Base-by-base conservation (phyloP, 306 rosid species). In the Fagus sylvatica region DNA sequence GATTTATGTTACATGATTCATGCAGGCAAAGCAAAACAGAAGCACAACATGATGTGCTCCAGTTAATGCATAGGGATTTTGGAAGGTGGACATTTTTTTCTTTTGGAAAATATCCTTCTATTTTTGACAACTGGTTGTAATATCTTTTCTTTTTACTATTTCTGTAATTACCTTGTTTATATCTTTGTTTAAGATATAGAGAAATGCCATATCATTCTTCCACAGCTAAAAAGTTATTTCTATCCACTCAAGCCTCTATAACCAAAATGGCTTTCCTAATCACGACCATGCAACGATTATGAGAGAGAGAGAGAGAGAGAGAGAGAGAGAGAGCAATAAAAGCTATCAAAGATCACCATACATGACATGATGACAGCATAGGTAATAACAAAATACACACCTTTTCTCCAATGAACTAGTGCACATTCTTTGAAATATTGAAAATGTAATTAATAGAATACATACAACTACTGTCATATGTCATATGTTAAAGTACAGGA, bases 11-110 rank as follows among this genome's bases (percentile, higher is more conserved):
- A 78, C 72, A 39, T 71, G 72, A 81, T 73, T 78, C 73, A 53
- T 84, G 91, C 95, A 94, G 98, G 98, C 81, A 90, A 88, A 85
- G 84, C 76, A 73, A 90, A 90, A 42, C 84, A 69, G 75, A 88
- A 79, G 71, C 96, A 89, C 83, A 84, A 48, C 71, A 81, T 73
- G 54, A 67, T 88, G 69, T 92, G 92, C 86, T 79, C 84, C 82
- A 81, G 16, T 77, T 90, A 73, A 79, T 17, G 73, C 71, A 37
- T 43, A 69, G 72, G 85, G 53, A 53, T 5, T 73, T 60, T 41
- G 79, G 55, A 51, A 82, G 46, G 17, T n/a, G 37, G 72, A 33
- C 30, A 73, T 34, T 60, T n/a, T n/a, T n/a, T n/a, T n/a, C n/a
- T 56, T 73, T 82, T 67, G 42, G 64, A n/a, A 37, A 7, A 65